phyloP scores from a whole-genome alignment of 495 filamentous ascomycete genomes.

The Penicillium nucicola region DNA sequence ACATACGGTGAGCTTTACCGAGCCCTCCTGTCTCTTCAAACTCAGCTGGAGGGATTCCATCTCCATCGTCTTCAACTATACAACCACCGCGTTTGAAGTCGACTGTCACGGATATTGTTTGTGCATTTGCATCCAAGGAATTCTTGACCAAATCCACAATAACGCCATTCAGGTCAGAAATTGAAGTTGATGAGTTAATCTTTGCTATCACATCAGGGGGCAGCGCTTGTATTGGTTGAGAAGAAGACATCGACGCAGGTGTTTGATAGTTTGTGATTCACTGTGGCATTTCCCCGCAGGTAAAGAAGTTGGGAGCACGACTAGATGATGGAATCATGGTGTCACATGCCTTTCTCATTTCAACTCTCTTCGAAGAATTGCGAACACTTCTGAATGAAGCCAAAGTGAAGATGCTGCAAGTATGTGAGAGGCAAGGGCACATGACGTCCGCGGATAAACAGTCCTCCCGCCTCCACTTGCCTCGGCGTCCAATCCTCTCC shows the following conservation, averaged over 20 bases:
- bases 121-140: slow-evolving; percentile 76
- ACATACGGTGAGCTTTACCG: slow-evolving; percentile 70
- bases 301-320: not conserved
- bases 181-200: slow-evolving; percentile 78
- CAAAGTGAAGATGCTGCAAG: slow-evolving; percentile 4
- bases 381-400: not conserved
- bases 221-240: slow-evolving; percentile 54
- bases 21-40: slow-evolving; percentile 70
- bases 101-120: slow-evolving; percentile 65
- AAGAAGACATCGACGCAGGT: slow-evolving; percentile 15
- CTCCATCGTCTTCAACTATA: slow-evolving; percentile 82
- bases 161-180: slow-evolving; percentile 72
- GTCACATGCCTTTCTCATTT: not conserved
- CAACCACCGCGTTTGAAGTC: slow-evolving; percentile 78
- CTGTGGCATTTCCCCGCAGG: not conserved
- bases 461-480: slow-evolving; percentile 18
- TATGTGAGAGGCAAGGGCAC: slow-evolving; percentile 24
- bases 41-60: slow-evolving; percentile 70
- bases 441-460: slow-evolving; percentile 31
- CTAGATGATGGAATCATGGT: not conserved
- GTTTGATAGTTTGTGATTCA: not conserved
- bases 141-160: slow-evolving; percentile 78
- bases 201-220: slow-evolving; percentile 76
- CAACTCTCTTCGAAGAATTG: not conserved
- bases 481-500: slow-evolving; percentile 10